These are phyloP conservation scores for Amaranthus hypochondriacus DNA, from an alignment of 148 eudicot genomes.

Conservation along the genomic window DNA sequence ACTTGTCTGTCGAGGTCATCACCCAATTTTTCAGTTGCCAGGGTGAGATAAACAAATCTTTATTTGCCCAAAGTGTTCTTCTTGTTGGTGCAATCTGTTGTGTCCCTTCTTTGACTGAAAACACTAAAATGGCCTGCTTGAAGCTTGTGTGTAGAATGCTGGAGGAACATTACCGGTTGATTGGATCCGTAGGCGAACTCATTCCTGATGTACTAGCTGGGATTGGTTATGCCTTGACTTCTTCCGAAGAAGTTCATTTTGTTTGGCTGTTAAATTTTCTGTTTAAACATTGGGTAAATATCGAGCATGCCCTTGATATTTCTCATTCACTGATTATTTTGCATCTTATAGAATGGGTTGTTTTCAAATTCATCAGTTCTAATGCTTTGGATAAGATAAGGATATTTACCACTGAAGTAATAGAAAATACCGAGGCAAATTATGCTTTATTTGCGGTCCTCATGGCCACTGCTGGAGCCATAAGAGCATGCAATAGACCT, in stretches of 20 bases:
- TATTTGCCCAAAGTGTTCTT: constrained; percentile 59
- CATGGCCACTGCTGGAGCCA: constrained; percentile 86
- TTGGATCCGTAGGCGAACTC: constrained; percentile 41
- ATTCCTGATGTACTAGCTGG: constrained; percentile 70
- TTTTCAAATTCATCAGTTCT: constrained; percentile 44
- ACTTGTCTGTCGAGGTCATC: constrained; percentile 41
- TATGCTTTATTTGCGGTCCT: constrained; percentile 48
- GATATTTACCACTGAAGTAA: constrained; percentile 34
- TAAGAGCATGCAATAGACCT: constrained; percentile 60
- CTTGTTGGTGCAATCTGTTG: constrained; percentile 70
- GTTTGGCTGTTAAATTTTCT: constrained; percentile 48
- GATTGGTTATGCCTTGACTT: constrained; percentile 77
- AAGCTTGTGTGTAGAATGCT: constrained; percentile 56
- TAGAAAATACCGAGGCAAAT: constrained; percentile 37
- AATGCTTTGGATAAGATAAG: constrained; percentile 44
- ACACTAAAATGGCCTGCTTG: constrained; percentile 49
- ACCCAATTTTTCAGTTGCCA: constrained; percentile 35
- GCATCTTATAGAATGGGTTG: constrained; percentile 85
- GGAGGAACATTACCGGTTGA: constrained; percentile 40
- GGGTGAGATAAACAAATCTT: constrained; percentile 28
- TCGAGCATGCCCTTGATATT: constrained; percentile 39
- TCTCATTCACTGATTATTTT: constrained; percentile 67
- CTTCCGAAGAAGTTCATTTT: constrained; percentile 40
- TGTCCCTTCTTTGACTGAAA: constrained; percentile 45
- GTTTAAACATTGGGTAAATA: constrained; percentile 51